Evolutionary conservation across 169 alveolate genomes (phyloP).

Genomic region (Plasmodium sp.): DNA sequence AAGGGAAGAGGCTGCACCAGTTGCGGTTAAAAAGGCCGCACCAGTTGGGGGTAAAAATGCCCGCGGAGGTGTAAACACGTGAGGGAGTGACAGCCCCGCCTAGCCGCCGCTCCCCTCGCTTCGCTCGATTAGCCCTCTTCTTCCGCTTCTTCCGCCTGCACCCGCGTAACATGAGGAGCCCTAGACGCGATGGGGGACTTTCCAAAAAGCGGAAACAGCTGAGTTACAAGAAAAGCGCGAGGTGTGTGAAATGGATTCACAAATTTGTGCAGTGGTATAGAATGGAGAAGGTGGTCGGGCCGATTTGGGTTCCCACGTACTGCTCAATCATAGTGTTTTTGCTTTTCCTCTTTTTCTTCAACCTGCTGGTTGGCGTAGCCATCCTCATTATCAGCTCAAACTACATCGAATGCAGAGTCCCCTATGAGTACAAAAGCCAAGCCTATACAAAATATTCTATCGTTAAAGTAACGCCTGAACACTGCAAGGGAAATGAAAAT

Average conservation of each 20-base stretch:
- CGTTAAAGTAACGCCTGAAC: conserved; percentile 62
- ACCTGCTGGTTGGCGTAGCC: conserved; percentile 12
- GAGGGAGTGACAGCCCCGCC: neutral
- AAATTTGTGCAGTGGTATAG: conserved; percentile 65
- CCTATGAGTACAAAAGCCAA: conserved; percentile 55
- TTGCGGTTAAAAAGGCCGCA: neutral
- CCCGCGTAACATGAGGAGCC: neutral
- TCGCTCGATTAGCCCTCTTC: neutral
- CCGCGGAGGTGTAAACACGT: neutral
- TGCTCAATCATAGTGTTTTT: conserved; percentile 28
- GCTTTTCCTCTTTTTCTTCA: conserved; percentile 29
- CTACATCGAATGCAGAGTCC: conserved; percentile 64
- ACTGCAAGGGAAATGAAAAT: conserved; percentile 31
- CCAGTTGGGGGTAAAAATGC: neutral
- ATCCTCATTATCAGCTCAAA: conserved; percentile 22
- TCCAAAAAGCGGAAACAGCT: neutral
- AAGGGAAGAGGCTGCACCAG: neutral
- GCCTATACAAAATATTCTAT: conserved; percentile 62
- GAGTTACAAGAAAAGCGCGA: conserved; percentile 34
- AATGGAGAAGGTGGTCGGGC: conserved; percentile 58
- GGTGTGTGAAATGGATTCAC: conserved; percentile 2
- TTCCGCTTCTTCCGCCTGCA: neutral
- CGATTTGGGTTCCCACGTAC: conserved; percentile 38
- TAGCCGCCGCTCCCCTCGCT: neutral
- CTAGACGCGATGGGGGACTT: neutral